Base-by-base conservation (phyloP, 2,329 filamentous ascomycete species). In the Hortaea werneckii region DNA sequence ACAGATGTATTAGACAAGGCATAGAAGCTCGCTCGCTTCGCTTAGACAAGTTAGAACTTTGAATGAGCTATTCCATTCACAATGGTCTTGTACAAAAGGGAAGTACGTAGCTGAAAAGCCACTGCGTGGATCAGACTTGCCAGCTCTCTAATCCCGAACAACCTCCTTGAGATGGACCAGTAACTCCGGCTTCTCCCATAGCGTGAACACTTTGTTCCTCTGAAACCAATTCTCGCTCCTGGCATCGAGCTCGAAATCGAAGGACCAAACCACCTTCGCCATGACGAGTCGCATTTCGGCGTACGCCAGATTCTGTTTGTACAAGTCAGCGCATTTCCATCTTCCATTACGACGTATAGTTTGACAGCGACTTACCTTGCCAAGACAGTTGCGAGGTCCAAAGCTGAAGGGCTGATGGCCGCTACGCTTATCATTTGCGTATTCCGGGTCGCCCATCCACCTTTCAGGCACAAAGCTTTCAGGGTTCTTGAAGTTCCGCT, bases 191-290 rank as follows among this genome's bases (percentile, higher is more conserved):
- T 59, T 59, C 12, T 52, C 48, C 58, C 57, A 59, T 5, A 61
- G 29, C 6, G 55, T 53, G 27, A 42, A 40, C 26, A 54, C 50
- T 34, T 48, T 50, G 26, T 43, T 54, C 12, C 35, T 37, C 6
- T 52, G 38, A 34, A 58, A 47, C 58, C 58, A 59, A 11, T 51
- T 48, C 12, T 42, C 43, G 40, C 51, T 54, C 32, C 47, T 41
- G 8, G 55, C 44, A 9, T 56, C 47, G 27, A 65, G 49, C 47
- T 64, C 55, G 29, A 66, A 45, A 51, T 72, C 65, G 45, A 70
- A 72, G 1, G 57, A 55, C 54, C 57, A 71, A 4, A 70, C 29
- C 29, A 71, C 35, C 46, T 65, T 65, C 3, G 67, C 58, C 13
- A 72, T 47, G 2, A 67, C 62, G 2, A 71, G 38, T 3, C 60